Conservation (phyloP, 2,329 filamentous ascomycete species). For the Cladosporium sp. region DNA sequence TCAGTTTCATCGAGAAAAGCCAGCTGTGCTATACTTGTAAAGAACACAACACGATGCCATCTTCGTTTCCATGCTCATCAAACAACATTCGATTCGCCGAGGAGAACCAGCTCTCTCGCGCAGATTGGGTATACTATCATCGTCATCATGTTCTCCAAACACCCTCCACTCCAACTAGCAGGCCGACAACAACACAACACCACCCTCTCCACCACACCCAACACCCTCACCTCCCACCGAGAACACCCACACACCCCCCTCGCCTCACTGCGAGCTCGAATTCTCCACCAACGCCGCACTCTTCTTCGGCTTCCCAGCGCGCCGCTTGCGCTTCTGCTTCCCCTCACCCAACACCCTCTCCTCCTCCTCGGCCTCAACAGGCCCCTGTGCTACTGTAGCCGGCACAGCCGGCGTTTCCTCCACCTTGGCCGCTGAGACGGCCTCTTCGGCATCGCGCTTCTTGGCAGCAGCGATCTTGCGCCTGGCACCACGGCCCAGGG, state of each 20-base stretch:
- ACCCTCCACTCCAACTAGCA: too few species aligned
- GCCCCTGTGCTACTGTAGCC: background rate
- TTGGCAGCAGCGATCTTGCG: background rate
- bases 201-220: too few species aligned
- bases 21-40: too few species aligned
- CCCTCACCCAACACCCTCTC: background rate
- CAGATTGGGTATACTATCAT: background rate
- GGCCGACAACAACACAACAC: too few species aligned
- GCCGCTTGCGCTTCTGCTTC: background rate
- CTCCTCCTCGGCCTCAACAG: background rate
- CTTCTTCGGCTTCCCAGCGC: background rate
- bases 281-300: background rate
- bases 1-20: too few species aligned
- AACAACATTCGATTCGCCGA: too few species aligned
- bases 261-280: constrained; percentile 5
- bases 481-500: background rate
- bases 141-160: background rate
- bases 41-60: too few species aligned
- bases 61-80: too few species aligned
- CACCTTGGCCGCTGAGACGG: background rate
- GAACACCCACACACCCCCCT: background rate
- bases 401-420: background rate
- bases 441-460: constrained; percentile 2
- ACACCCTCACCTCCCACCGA: too few species aligned
- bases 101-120: too few species aligned